A percentile compares a stretch with the other conserved stretches of the same genome.
phyloP scores from a whole-genome alignment of 768 basidiomycete genomes.

The Russula sp. region DNA sequence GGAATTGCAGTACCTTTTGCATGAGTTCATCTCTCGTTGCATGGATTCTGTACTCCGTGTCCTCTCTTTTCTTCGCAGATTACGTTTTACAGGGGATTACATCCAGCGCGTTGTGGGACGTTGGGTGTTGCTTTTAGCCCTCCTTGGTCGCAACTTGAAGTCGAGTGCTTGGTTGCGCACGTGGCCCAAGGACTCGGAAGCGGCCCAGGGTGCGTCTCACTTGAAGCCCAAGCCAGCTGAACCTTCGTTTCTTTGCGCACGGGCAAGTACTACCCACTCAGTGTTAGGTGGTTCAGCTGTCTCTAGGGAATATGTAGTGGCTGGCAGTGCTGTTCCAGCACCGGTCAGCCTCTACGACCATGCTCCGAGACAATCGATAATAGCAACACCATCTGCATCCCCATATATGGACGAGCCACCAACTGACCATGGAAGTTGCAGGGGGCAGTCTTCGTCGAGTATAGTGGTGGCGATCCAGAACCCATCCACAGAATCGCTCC shows the following conservation, averaged over 20 bases:
- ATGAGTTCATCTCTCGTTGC: too few species aligned
- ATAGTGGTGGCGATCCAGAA: neutral
- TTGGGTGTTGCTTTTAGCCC: neutral
- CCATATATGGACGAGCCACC: neutral
- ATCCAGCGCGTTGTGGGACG: neutral
- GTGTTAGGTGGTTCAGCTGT: neutral
- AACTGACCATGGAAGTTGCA: neutral
- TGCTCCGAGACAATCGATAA: neutral
- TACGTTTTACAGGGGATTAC: neutral
- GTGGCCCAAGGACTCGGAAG: neutral
- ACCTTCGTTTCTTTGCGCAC: neutral
- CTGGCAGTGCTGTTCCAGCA: conserved; percentile 5
- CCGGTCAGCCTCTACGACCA: conserved; percentile 3
- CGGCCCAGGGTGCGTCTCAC: neutral
- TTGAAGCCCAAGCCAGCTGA: neutral
- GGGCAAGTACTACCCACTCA: neutral
- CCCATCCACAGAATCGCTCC: conserved; percentile 2
- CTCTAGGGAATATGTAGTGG: neutral
- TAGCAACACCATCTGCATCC: neutral
- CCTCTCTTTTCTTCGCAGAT: neutral
- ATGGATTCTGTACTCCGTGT: conserved; percentile 4
- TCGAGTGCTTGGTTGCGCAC: neutral
- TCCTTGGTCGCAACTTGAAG: conserved; percentile 9
- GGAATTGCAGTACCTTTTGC: neutral
- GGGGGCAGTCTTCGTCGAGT: neutral